A percentile compares a stretch with the other conserved stretches of the same genome.
phyloP scores from a whole-genome alignment of 139 green algal genomes.

The Auxenochlorella protothecoides region DNA sequence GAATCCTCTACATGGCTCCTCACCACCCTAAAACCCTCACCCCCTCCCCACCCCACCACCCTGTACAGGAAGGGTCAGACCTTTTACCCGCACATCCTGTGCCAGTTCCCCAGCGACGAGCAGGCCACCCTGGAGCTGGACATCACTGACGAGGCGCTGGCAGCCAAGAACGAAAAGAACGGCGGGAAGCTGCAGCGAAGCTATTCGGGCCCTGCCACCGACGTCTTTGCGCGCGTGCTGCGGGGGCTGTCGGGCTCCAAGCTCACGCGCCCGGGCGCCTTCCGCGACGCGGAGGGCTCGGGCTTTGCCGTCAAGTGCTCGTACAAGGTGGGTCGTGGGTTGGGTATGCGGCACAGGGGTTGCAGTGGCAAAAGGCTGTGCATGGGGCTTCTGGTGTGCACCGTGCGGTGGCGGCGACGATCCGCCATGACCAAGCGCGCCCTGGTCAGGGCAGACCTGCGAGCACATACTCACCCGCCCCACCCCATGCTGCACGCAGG shows the following conservation, averaged over 20 bases:
- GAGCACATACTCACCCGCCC: background rate
- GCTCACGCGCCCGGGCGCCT: slow-evolving; percentile 64
- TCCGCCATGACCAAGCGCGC: too few relatives aligned
- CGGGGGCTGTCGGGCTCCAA: slow-evolving; percentile 72
- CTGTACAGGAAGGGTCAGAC: slow-evolving; percentile 81
- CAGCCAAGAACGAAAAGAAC: slow-evolving; percentile 71
- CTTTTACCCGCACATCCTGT: slow-evolving; percentile 88
- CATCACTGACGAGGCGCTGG: slow-evolving; percentile 63
- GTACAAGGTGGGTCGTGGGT: slow-evolving; percentile 52
- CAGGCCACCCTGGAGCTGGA: slow-evolving; percentile 64
- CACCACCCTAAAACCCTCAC: too few relatives aligned
- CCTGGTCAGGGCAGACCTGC: background rate
- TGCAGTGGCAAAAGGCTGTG: background rate
- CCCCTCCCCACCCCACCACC: too few relatives aligned
- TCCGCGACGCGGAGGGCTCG: slow-evolving; percentile 40
- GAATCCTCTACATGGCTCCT: too few relatives aligned
- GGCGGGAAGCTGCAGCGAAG: slow-evolving; percentile 34
- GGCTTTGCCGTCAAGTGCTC: slow-evolving; percentile 62
- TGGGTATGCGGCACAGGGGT: background rate
- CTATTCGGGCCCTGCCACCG: slow-evolving; percentile 50
- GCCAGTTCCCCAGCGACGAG: slow-evolving; percentile 79
- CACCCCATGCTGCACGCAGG: slow-evolving; percentile 10
- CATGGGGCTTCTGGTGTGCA: too few relatives aligned
- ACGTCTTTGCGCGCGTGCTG: slow-evolving; percentile 85
- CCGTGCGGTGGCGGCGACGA: too few relatives aligned